These are phyloP conservation scores for Pleurotus cornucopiae DNA, from an alignment of 768 basidiomycete genomes.

Conservation along the genomic window DNA sequence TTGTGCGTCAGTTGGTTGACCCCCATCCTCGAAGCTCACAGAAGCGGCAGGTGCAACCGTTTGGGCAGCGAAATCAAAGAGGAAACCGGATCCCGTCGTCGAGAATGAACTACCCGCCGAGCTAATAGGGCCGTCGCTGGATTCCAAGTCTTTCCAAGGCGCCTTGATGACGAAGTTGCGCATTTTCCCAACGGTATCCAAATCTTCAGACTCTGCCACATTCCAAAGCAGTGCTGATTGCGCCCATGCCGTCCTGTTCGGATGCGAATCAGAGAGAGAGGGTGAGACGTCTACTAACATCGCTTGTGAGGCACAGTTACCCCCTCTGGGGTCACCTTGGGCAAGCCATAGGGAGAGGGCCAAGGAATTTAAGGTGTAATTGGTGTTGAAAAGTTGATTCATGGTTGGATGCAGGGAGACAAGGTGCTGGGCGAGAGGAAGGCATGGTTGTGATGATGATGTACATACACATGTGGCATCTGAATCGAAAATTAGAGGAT, in stretches of 20 bases:
- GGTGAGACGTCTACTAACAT: slow-evolving; percentile 50
- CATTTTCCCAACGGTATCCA: slow-evolving; percentile 29
- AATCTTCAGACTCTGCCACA: slow-evolving; percentile 46
- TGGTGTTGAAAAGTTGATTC: slow-evolving; percentile 43
- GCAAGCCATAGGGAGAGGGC: slow-evolving; percentile 48
- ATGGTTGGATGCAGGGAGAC: slow-evolving; percentile 43
- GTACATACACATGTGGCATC: slow-evolving; percentile 64
- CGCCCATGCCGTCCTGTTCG: slow-evolving; percentile 55
- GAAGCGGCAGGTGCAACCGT: slow-evolving; percentile 34
- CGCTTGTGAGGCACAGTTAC: slow-evolving; percentile 51
- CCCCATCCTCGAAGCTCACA: slow-evolving; percentile 41
- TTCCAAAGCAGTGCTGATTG: slow-evolving; percentile 60
- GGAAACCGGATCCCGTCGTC: slow-evolving; percentile 44
- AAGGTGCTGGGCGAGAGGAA: slow-evolving; percentile 50
- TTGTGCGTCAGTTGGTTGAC: slow-evolving; percentile 43
- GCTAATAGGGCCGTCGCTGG: slow-evolving; percentile 36
- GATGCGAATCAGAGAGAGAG: slow-evolving; percentile 30
- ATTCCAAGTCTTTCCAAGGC: slow-evolving; percentile 40
- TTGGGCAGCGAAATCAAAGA: slow-evolving; percentile 58
- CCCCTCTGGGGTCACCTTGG: slow-evolving; percentile 34
- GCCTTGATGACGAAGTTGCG: slow-evolving; percentile 43
- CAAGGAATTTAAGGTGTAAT: slow-evolving; percentile 38
- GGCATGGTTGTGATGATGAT: slow-evolving; percentile 40
- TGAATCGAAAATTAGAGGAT: slow-evolving; percentile 18
- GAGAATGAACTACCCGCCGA: slow-evolving; percentile 29